Percentiles rank a stretch among this genome's conserved stretches.
Conservation (phyloP, 2,329 filamentous ascomycete genomes). For the Aspergillus brunneoviolaceus region DNA sequence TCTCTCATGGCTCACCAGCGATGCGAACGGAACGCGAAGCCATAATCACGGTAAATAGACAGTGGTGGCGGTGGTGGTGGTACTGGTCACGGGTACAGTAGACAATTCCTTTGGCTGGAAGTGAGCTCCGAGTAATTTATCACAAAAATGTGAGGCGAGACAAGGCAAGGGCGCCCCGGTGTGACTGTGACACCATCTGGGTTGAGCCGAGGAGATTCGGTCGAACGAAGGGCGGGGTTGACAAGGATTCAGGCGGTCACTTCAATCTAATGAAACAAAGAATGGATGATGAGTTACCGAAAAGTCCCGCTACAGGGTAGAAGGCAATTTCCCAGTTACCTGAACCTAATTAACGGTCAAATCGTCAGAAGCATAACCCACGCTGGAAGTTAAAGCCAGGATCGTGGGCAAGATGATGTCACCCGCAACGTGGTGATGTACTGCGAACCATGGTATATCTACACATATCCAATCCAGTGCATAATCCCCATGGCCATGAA, state of each 20-base stretch:
- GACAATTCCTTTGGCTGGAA: background rate
- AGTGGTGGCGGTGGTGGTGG: background rate
- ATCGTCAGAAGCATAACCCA: background rate
- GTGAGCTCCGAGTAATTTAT: background rate
- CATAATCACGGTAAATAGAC: conserved; percentile 11
- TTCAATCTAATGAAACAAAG: background rate
- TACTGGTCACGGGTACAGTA: background rate
- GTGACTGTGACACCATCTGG: background rate
- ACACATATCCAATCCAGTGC: conserved; percentile 18
- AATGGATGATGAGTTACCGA: background rate
- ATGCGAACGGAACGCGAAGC: conserved; percentile 28
- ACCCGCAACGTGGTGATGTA: background rate
- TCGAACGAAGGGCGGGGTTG: conserved; percentile 18
- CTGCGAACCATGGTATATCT: background rate
- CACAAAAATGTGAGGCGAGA: background rate
- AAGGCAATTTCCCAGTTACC: background rate
- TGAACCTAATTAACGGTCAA: background rate
- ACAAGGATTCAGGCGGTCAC: background rate
- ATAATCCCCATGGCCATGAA: conserved; percentile 21
- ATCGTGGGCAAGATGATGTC: background rate
- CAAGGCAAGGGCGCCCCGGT: background rate
- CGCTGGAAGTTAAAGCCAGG: background rate
- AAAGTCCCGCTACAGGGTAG: background rate
- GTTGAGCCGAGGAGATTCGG: conserved; percentile 13
- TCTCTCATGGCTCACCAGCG: conserved; percentile 22